A percentile compares a stretch with the other conserved stretches of the same genome.
phyloP scores from a whole-genome alignment of 805 yeast genomes.

The Schwanniomyces polymorphus region DNA sequence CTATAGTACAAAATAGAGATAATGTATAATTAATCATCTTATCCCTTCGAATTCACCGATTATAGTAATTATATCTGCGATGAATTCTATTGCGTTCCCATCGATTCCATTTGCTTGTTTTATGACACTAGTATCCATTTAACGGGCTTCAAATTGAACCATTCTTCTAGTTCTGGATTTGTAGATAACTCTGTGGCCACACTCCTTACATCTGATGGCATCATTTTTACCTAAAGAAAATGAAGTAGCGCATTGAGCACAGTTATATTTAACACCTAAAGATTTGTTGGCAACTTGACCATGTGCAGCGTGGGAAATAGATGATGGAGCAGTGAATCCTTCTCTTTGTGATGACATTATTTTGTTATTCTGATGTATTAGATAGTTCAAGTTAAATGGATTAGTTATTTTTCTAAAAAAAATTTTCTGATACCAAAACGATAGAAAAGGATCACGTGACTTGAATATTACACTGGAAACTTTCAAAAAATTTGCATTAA shows the following conservation, averaged over 20 bases:
- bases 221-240: constrained; percentile 88
- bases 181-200: constrained; percentile 97
- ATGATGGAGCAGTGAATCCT: constrained; percentile 83
- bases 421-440: background rate
- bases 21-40: background rate
- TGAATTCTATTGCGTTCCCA: background rate
- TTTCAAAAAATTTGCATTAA: background rate
- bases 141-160: constrained; percentile 58
- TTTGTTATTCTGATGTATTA: too few relatives aligned
- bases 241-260: constrained; percentile 94
- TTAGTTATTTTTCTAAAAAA: background rate
- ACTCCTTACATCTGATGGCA: constrained; percentile 96
- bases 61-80: background rate
- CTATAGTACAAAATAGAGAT: background rate
- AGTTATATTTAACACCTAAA: constrained; percentile 87
- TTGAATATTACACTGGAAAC: background rate
- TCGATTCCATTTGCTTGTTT: background rate
- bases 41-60: background rate
- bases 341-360: constrained; percentile 62
- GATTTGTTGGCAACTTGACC: constrained; percentile 66
- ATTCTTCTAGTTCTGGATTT: constrained; percentile 97
- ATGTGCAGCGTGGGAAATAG: constrained; percentile 73
- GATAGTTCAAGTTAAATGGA: too few relatives aligned
- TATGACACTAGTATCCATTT: constrained; percentile 4
- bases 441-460: background rate